Evolutionary conservation across 2,329 filamentous ascomycete species (phyloP), one percentile per base, ranked within the genome.

Genomic region (Zopfia rhizophila): DNA sequence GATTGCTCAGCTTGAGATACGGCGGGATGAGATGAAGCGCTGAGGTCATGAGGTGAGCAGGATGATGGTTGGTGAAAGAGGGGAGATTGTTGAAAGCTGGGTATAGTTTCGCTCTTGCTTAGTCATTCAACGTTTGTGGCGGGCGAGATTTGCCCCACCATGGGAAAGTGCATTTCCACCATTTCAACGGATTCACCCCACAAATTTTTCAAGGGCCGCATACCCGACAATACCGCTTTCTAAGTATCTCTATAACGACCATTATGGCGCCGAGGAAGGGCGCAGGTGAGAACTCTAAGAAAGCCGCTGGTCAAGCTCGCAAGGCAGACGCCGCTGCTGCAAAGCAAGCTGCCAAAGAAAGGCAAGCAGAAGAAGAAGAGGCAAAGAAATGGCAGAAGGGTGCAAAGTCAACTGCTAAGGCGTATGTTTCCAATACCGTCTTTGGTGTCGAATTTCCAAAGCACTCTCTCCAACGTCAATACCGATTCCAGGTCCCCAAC

Each of bases 241-340:
- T n/a, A n/a, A n/a, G n/a, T n/a, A n/a, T n/a, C n/a, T 27, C 24
- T 24, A 36, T 7, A 22, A 41, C 23, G 47, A 23, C 22, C 32
- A 54, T 7, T 36, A 71, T 70, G 68, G 63, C 57, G 38, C 51
- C 52, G 24, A 66, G 64, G 50, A 74, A 92, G 89, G 65, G 72
- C 48, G 75, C 65, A 41, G 82, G 78, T 41, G 91, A 95, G 54
- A 91, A 89, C 75, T 88, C 82, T 72, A 97, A 96, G 77, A 97
- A 97, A 79, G 91, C 77, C 3, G 84, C 87, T 7, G 94, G 93
- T 55, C 91, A 97, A 73, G 91, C 92, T 53, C 84, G 91, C 75
- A 97, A 99, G 81, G 91, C 91, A 53, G 91, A 97, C 36, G 87
- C 85, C 3, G 93, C 91, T 1, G 89, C 90, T 7, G 76, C 82